Percentiles rank a stretch among this genome's conserved stretches.
Conservation (phyloP, 148 eudicot genomes). For the Suaeda aralocaspica region DNA sequence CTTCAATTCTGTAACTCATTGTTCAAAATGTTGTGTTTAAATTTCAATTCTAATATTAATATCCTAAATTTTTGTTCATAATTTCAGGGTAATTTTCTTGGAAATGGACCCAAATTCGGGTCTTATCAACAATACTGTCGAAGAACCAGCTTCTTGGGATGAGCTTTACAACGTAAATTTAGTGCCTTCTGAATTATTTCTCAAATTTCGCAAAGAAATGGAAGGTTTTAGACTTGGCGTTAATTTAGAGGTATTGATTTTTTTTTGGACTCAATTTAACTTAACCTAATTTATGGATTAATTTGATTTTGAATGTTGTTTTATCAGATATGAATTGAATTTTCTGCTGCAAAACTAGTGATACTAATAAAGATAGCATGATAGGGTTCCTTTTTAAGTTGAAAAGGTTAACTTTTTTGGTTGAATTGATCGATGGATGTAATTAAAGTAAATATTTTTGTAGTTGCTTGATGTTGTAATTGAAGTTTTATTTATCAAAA, state of each 20-base stretch:
- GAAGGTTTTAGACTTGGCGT: constrained; percentile 67
- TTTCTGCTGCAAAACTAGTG: background rate
- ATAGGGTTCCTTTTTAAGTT: no score
- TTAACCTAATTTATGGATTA: background rate
- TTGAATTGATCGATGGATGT: background rate
- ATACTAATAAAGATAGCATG: no score
- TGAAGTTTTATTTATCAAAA: background rate
- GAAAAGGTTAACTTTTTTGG: background rate
- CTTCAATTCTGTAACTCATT: background rate
- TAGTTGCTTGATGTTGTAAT: background rate
- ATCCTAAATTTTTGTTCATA: background rate
- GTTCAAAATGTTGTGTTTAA: background rate
- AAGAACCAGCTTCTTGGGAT: constrained; percentile 72
- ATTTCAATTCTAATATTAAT: background rate
- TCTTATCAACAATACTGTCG: constrained; percentile 22
- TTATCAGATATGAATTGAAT: background rate
- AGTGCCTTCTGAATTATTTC: constrained; percentile 69
- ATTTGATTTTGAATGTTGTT: background rate
- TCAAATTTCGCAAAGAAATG: constrained; percentile 72
- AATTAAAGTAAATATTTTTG: background rate
- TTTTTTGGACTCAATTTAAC: background rate
- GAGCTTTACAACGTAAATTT: constrained; percentile 63
- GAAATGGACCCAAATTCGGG: constrained; percentile 46
- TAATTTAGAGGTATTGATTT: constrained; percentile 62
- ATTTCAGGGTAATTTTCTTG: background rate